These are phyloP conservation scores for Trichoderma harzianum DNA, from an alignment of 2,329 filamentous ascomycete genomes.

Conservation along the genomic window DNA sequence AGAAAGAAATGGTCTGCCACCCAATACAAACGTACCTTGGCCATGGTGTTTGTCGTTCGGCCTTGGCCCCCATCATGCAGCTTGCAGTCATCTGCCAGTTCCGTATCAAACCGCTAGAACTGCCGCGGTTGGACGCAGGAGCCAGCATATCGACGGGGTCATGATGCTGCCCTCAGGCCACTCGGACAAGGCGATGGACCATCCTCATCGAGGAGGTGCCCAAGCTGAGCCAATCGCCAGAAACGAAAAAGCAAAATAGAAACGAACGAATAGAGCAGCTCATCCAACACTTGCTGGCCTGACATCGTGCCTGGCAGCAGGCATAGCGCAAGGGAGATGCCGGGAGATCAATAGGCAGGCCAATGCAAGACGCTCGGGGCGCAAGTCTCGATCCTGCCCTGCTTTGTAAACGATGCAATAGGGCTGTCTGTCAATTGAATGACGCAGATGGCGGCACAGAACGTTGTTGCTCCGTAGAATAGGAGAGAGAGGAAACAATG, in stretches of 20 bases:
- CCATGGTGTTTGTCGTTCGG: background rate
- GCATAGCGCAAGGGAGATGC: background rate
- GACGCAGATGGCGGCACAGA: background rate
- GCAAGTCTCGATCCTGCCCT: background rate
- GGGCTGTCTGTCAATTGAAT: background rate
- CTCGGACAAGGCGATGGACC: background rate
- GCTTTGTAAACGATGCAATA: background rate
- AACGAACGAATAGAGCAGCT: background rate
- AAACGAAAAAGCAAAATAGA: background rate
- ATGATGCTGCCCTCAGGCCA: background rate
- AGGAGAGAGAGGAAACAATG: background rate
- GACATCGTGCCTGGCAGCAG: background rate
- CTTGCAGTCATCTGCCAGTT: conserved; percentile 5
- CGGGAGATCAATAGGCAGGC: background rate
- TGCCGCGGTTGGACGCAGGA: background rate
- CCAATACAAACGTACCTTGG: conserved; percentile 7
- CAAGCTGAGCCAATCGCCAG: background rate
- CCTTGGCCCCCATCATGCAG: conserved; percentile 4
- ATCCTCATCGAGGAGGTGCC: background rate
- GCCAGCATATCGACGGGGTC: background rate
- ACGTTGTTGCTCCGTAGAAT: background rate
- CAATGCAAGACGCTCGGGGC: background rate
- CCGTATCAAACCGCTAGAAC: background rate
- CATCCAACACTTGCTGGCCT: background rate
- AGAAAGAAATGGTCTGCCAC: background rate